These are phyloP conservation scores for Kodamaea sp. DNA, from an alignment of 1,139 yeast genomes.

Conservation along the genomic window DNA sequence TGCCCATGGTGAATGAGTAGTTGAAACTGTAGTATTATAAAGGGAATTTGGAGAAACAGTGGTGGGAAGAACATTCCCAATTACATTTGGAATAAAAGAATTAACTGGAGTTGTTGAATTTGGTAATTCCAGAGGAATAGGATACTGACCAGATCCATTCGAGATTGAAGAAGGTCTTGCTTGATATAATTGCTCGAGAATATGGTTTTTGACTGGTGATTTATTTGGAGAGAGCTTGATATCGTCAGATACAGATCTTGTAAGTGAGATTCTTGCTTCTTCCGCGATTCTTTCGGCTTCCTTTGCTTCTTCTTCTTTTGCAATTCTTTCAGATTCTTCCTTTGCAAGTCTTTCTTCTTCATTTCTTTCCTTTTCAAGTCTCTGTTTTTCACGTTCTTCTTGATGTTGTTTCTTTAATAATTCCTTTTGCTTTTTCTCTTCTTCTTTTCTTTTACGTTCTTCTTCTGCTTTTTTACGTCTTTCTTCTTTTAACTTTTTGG, in stretches of 20 bases:
- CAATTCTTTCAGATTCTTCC: conserved; percentile 9
- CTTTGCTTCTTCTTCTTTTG: conserved; percentile 6
- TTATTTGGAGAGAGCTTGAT: conserved; percentile 1
- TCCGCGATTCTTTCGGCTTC: conserved; percentile 9
- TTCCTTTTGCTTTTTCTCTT: conserved; percentile 43
- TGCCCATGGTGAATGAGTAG: conserved; percentile 16
- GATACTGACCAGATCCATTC: conserved; percentile 15
- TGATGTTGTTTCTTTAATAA: conserved; percentile 38
- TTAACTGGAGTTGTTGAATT: conserved; percentile 3
- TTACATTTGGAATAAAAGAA: conserved; percentile 1
- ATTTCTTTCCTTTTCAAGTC: conserved; percentile 27
- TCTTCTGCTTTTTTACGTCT: conserved; percentile 46
- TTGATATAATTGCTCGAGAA: conserved; percentile 35
- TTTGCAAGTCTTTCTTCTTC: conserved; percentile 8
- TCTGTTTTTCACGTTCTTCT: conserved; percentile 25
- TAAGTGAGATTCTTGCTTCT: conserved; percentile 4
- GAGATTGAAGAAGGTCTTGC: conserved; percentile 29
- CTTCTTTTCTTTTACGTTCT: conserved; percentile 40
- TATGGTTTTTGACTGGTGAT: conserved; percentile 25
- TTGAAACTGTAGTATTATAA: conserved; percentile 5
- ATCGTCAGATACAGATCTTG: conserved; percentile 6
- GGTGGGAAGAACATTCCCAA: conserved; percentile 6
- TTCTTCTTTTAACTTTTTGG: conserved; percentile 36
- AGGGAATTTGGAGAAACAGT: conserved; percentile 10
- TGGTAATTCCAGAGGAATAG: conserved; percentile 11